Base-by-base conservation (phyloP, 1,284 basidiomycete species). In the Ceratobasidium sp. region DNA sequence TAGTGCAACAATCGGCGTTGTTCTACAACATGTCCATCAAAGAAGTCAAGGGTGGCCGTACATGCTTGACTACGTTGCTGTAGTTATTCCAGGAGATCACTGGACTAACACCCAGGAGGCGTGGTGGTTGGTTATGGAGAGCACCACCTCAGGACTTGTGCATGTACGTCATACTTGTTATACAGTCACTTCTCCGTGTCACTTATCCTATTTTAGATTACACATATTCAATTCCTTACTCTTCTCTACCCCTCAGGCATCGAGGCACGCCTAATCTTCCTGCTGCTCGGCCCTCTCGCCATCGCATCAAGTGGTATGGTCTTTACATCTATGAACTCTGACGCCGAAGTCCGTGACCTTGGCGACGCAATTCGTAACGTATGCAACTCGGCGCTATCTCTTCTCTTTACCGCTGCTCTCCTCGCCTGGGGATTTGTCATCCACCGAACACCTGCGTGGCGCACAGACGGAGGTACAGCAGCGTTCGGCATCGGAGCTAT, bases 161-260 rank as follows among this genome's bases (percentile, higher is more conserved):
- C 96, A 97, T 87, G 95, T 94, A 77, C 76, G 89, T 82, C 26
- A 31, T 28, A 33, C 37, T 49, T n/a, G n/a, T 37, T 37, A 31
- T 63, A 49, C 39, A 26, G 17, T 47, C 35, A 20, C 15, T 10
- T 11, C 54, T 45, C 35, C 23, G 23, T 56, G 31, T 35, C 39
- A 77, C 61, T 71, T 63, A 56, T 75, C 53, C 74, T 53, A 51
- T 71, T 10, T 5, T 82, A 98, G 94, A 92, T 96, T 77, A 98
- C 97, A 0, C 97, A 99, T 84, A 98, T 99, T 74, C 98, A 99
- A 83, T 99, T 99, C 84, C 87, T 99, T 75, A 98, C 97, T 2
- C 89, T 99, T 5, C 89, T 99, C 23, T 99, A 95, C 82, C 97
- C 97, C 0, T 99, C 98, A 4, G 86, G 89, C n/a, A 89, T 97